Evolutionary conservation across 2,329 filamentous ascomycete species (phyloP), one percentile per base, ranked within the genome.

Genomic region (Penicillium sp.): DNA sequence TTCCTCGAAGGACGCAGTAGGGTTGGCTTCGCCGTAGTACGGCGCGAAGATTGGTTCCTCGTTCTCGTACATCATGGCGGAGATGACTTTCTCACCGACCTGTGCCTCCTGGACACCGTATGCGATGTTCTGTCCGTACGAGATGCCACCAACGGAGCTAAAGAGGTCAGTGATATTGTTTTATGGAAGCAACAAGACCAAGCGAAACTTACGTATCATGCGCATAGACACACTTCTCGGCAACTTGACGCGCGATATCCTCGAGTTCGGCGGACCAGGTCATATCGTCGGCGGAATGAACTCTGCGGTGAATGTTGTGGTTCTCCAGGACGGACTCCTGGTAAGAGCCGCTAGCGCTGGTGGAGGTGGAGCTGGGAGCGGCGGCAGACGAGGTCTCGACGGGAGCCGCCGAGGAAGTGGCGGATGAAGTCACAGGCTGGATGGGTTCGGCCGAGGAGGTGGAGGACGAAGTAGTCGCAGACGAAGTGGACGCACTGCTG

Each of bases 111-210:
- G 67, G 56, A 83, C 80, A 61, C 86, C 79, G 57, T 87, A 86
- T 68, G 90, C 93, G 55, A 97, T 87, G 82, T 97, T 99, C 78
- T 99, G 94, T 60, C 94, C 94, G 69, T 94, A 95, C 41, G 81
- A 79, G 51, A 84, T 84, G 47, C 77, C 79, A 58, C 82, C 77
- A 26, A 77, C 71, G 64, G 81, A 85, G 64, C 69, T 73, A 53
- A 23, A 36, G 9, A 29, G 14, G 47, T 60, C 42, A 45, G 58
- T 44, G 18, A 14, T n/a, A 27, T 47, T 39, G 35, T n/a, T n/a
- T n/a, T 80, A 58, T 2, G n/a, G 80, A 74, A 36, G 38, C 23
- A n/a, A 2, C 3, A 23, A 27, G 11, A 41, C 19, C 8, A 5
- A 43, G 16, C 40, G 18, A n/a, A n/a, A 79, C 85, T 78, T 83